Evolutionary conservation across 1,284 basidiomycete genomes (phyloP).

Genomic region (Cutaneotrichosporon cutaneum): DNA sequence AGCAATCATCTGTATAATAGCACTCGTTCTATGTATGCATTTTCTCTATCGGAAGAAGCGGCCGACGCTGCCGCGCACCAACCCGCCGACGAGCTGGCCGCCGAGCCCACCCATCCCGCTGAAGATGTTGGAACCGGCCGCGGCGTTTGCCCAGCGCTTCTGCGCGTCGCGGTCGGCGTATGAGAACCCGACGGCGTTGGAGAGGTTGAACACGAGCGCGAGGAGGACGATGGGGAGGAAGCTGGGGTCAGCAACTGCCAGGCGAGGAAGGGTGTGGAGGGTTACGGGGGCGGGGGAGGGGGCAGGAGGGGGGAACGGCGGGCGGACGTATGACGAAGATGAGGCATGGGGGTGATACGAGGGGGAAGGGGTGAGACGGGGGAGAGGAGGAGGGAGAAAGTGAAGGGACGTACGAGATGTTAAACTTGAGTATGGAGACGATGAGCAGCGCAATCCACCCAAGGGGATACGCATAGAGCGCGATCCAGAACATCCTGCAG

Average conservation of each 20-base stretch:
- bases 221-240: slow-evolving; percentile 84
- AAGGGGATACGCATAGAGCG: slow-evolving; percentile 82
- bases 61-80: slow-evolving; percentile 76
- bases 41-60: slow-evolving; percentile 60
- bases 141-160: slow-evolving; percentile 71
- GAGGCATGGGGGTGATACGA: neutral
- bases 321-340: too few relatives aligned
- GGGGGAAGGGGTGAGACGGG: neutral
- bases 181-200: slow-evolving; percentile 73
- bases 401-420: slow-evolving; percentile 63
- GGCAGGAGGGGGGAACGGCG: too few relatives aligned
- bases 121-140: slow-evolving; percentile 63
- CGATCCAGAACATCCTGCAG: slow-evolving; percentile 58
- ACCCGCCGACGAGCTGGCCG: slow-evolving; percentile 71
- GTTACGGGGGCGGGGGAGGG: too few relatives aligned
- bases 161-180: slow-evolving; percentile 84
- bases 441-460: slow-evolving; percentile 82
- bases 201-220: slow-evolving; percentile 86
- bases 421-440: slow-evolving; percentile 82
- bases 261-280: too few relatives aligned
- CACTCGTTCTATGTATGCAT: slow-evolving; percentile 19
- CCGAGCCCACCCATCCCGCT: slow-evolving; percentile 61
- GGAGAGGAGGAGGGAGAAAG: slow-evolving; percentile 25
- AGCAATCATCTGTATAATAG: slow-evolving; percentile 2
- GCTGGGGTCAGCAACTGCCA: slow-evolving; percentile 50